Percentiles rank a stretch among this genome's conserved stretches.
phyloP scores from a whole-genome alignment of 1,284 basidiomycete species.

The Porogramme epimiltina region DNA sequence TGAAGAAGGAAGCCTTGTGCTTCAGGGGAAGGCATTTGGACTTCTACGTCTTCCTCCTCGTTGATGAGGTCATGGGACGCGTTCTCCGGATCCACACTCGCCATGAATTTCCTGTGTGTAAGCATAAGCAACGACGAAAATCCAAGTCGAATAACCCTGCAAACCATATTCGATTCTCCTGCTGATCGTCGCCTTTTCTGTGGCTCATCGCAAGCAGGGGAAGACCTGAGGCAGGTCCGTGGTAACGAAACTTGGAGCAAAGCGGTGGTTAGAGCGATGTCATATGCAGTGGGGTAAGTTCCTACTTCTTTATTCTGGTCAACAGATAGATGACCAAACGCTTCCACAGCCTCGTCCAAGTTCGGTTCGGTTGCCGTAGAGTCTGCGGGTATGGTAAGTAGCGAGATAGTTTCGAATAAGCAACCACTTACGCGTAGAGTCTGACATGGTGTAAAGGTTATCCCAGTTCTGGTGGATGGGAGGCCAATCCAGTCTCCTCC shows the following conservation, averaged over 20 bases:
- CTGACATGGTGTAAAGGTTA: constrained; percentile 24
- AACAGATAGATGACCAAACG: constrained; percentile 77
- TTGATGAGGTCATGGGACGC: constrained; percentile 3
- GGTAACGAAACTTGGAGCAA: constrained; percentile 64
- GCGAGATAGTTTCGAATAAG: background rate
- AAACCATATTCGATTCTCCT: constrained; percentile 77
- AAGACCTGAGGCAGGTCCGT: constrained; percentile 74
- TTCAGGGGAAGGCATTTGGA: constrained; percentile 55
- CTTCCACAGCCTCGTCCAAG: constrained; percentile 53
- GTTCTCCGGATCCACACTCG: constrained; percentile 62
- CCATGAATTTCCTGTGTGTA: constrained; percentile 54
- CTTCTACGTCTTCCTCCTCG: constrained; percentile 44
- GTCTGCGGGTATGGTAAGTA: background rate
- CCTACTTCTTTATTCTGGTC: constrained; percentile 79
- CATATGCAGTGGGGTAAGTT: background rate
- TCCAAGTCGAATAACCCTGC: constrained; percentile 9
- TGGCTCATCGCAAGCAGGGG: constrained; percentile 70
- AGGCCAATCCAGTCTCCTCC: constrained; percentile 29
- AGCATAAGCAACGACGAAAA: no score
- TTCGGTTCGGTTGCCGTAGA: constrained; percentile 32
- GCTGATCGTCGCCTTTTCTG: constrained; percentile 52
- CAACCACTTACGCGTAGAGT: constrained; percentile 11
- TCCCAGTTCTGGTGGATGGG: constrained; percentile 22
- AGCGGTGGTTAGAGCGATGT: background rate
- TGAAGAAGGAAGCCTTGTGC: constrained; percentile 69